These are phyloP conservation scores for Bullera alba DNA, from an alignment of 768 basidiomycete genomes.

Conservation along the genomic window DNA sequence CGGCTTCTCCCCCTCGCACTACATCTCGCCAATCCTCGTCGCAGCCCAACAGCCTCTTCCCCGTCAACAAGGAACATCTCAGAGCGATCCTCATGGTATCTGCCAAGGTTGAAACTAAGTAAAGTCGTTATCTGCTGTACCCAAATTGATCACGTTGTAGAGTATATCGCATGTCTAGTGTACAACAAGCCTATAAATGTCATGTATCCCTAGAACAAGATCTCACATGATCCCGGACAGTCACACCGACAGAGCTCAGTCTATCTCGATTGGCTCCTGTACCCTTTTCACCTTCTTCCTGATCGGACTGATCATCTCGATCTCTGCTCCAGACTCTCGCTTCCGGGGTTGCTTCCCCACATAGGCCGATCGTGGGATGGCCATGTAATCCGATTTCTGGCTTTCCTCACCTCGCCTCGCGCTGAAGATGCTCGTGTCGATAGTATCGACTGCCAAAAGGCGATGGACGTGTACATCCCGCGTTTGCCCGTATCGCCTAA, in stretches of 20 bases:
- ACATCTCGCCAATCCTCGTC: neutral
- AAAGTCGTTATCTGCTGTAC: neutral
- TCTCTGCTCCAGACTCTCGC: neutral
- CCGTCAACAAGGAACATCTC: slow-evolving; percentile 8
- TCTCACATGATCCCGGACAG: too few relatives aligned
- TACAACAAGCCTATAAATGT: too few relatives aligned
- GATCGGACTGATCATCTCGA: slow-evolving; percentile 19
- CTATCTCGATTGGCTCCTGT: slow-evolving; percentile 20
- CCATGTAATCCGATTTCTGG: slow-evolving; percentile 27
- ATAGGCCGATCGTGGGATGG: slow-evolving; percentile 18
- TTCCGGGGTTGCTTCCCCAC: slow-evolving; percentile 9
- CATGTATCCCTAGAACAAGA: too few relatives aligned
- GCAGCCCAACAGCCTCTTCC: neutral
- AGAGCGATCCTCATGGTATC: slow-evolving; percentile 4
- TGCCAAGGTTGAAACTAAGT: neutral
- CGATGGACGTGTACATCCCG: slow-evolving; percentile 66
- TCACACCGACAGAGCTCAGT: too few relatives aligned
- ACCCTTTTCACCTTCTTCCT: slow-evolving; percentile 9
- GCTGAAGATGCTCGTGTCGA: slow-evolving; percentile 72
- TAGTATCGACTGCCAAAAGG: slow-evolving; percentile 77
- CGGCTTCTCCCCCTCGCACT: too few relatives aligned
- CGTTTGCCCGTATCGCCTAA: slow-evolving; percentile 72
- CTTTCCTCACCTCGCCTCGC: slow-evolving; percentile 15
- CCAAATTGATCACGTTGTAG: too few relatives aligned
- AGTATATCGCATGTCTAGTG: too few relatives aligned